phyloP scores from a whole-genome alignment of 306 rosid species.

The Senna siamea region DNA sequence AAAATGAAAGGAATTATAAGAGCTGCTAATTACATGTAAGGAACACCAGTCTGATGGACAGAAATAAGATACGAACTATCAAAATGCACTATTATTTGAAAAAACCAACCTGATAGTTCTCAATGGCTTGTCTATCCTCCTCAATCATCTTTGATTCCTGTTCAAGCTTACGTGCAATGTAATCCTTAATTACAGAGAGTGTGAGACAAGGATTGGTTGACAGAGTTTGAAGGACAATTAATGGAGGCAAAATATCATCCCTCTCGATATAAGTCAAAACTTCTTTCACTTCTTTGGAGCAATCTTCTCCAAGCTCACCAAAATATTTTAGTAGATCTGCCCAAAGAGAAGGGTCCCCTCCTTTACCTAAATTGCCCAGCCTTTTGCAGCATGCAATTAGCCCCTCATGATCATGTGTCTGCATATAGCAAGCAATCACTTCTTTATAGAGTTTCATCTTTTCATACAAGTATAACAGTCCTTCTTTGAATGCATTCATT shows the following conservation, averaged over 20 bases:
- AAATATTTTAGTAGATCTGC: slow-evolving; percentile 95
- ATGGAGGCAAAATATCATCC: slow-evolving; percentile 95
- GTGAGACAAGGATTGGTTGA: slow-evolving; percentile 90
- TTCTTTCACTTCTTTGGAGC: slow-evolving; percentile 96
- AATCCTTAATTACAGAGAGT: slow-evolving; percentile 93
- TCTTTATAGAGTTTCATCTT: slow-evolving; percentile 96
- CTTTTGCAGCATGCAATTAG: slow-evolving; percentile 92
- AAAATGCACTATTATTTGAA: slow-evolving; percentile 14
- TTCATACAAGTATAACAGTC: slow-evolving; percentile 87
- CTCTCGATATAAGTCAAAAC: slow-evolving; percentile 89
- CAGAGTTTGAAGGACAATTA: slow-evolving; percentile 88
- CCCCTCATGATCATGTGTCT: slow-evolving; percentile 90
- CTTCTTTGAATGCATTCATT: slow-evolving; percentile 89
- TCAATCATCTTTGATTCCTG: slow-evolving; percentile 93
- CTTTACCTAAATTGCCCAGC: slow-evolving; percentile 88
- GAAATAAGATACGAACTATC: slow-evolving; percentile 13
- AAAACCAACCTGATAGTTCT: slow-evolving; percentile 82
- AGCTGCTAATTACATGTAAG: slow-evolving; percentile 14
- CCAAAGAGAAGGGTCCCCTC: slow-evolving; percentile 96
- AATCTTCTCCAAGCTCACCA: slow-evolving; percentile 99
- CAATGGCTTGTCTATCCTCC: slow-evolving; percentile 87
- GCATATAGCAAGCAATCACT: slow-evolving; percentile 98
- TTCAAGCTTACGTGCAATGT: slow-evolving; percentile 94
- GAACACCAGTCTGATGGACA: slow-evolving; percentile 13
- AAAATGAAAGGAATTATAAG: slow-evolving; percentile 12